Base-by-base conservation (phyloP, 2,329 filamentous ascomycete genomes). In the Elsinoe perseae region DNA sequence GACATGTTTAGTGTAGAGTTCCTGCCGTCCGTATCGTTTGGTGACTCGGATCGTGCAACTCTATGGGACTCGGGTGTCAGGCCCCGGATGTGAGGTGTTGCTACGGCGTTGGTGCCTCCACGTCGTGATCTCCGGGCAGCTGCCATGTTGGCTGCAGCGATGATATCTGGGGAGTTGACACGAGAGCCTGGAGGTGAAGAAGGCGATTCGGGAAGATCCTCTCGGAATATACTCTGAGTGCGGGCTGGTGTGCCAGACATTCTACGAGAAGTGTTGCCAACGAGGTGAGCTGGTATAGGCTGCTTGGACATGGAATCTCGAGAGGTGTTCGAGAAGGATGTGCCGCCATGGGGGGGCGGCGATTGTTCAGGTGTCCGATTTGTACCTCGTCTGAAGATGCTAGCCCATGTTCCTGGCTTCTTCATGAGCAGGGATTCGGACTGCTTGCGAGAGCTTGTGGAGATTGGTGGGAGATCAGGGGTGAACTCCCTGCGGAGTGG, bases 201-300 rank as follows among this genome's bases (percentile, higher is more conserved):
- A 1, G 89, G 87, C 53, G 89, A 79, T 66, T 96, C 92, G 3
- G 90, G 91, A 10, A 96, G 78, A 65, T 96, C 90, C 73, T 97
- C 92, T 50, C 87, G 82, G 73, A 97, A 97, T 56, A 89, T 91
- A 34, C 91, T 96, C 70, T 88, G 85, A 3, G 89, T 93, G 56
- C 91, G 83, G 64, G 87, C 86, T 4, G 89, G 86, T 4, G 84
- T 75, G 36, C 75, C 77, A 18, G 79, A 77, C 44, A 75, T 70
- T 57, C 77, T 75, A 30, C 74, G 69, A 50, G 65, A 69, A 54
- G 62, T 66, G 38, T 65, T 64, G 54, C 68, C 70, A 16, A 76
- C 63, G 21, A 77, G 69, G 56, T 79, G 77, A 48, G 76, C 71
- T 16, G 78, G 77, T 25, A 75, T 73, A 54, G 73, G 70, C 57